phyloP scores from a whole-genome alignment of 2,329 filamentous ascomycete genomes.

The Lomentospora prolificans region DNA sequence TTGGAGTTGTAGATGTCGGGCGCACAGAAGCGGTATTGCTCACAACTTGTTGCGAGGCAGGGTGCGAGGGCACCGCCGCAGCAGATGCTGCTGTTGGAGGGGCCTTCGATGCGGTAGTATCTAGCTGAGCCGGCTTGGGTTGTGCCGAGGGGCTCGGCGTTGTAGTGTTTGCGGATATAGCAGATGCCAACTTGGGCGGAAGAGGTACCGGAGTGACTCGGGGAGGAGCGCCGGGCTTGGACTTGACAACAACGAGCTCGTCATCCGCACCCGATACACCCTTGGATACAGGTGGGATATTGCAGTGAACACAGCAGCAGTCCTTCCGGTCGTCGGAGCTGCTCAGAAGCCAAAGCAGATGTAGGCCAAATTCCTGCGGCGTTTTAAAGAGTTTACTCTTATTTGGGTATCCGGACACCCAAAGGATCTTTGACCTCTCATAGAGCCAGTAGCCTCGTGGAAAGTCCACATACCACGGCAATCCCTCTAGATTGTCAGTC shows the following conservation, averaged over 20 bases:
- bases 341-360: constrained; percentile 42
- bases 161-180: constrained; percentile 4
- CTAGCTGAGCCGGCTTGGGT: neutral
- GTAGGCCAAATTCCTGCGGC: constrained; percentile 42
- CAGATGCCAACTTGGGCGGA: neutral
- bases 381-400: constrained; percentile 40
- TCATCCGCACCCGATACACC: constrained; percentile 18
- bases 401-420: constrained; percentile 38
- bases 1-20: constrained; percentile 9
- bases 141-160: neutral
- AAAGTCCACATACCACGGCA: constrained; percentile 34
- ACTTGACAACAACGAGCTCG: neutral
- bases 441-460: constrained; percentile 37
- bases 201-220: neutral
- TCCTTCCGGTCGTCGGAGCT: constrained; percentile 35
- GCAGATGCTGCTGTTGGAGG: neutral
- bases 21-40: neutral
- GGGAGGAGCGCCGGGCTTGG: neutral
- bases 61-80: neutral
- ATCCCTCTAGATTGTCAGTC: too few relatives aligned
- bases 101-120: neutral
- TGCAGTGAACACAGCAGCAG: constrained; percentile 43
- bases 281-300: constrained; percentile 20
- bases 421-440: constrained; percentile 37
- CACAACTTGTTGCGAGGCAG: neutral